Conservation (phyloP, 176 grass and related monocot genomes). For the Typha latifolia region DNA sequence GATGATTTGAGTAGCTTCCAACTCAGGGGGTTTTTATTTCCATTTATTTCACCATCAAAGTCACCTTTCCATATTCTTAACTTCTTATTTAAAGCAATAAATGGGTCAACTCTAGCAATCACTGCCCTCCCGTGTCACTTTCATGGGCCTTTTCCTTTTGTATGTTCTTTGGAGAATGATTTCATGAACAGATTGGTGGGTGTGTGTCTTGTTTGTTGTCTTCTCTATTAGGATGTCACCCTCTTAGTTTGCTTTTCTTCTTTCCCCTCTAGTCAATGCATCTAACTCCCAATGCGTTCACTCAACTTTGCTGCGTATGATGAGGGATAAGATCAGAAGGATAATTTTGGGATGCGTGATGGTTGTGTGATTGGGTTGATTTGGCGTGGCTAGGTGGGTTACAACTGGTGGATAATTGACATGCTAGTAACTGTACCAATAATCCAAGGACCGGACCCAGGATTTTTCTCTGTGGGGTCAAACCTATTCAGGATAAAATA, state of each 20-base stretch:
- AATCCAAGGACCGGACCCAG: no score
- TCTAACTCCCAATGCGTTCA: background rate
- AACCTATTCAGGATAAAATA: no score
- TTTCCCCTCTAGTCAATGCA: background rate
- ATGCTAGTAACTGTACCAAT: no score
- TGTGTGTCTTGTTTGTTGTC: background rate
- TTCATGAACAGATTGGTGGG: background rate
- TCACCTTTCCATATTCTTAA: background rate
- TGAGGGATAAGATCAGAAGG: background rate
- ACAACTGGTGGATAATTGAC: no score
- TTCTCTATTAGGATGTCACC: background rate
- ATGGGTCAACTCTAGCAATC: conserved; percentile 4
- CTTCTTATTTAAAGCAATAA: background rate
- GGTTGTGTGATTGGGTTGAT: background rate
- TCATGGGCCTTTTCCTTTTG: background rate
- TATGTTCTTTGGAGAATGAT: background rate
- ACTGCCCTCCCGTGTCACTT: background rate
- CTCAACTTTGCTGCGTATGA: background rate
- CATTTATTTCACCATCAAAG: background rate
- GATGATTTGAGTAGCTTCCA: background rate
- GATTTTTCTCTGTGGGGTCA: no score
- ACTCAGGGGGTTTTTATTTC: background rate
- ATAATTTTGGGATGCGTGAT: background rate
- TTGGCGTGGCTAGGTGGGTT: background rate
- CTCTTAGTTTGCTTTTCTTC: background rate